phyloP scores from a whole-genome alignment of 148 eudicot species.

The Fagopyrum homotropicum region DNA sequence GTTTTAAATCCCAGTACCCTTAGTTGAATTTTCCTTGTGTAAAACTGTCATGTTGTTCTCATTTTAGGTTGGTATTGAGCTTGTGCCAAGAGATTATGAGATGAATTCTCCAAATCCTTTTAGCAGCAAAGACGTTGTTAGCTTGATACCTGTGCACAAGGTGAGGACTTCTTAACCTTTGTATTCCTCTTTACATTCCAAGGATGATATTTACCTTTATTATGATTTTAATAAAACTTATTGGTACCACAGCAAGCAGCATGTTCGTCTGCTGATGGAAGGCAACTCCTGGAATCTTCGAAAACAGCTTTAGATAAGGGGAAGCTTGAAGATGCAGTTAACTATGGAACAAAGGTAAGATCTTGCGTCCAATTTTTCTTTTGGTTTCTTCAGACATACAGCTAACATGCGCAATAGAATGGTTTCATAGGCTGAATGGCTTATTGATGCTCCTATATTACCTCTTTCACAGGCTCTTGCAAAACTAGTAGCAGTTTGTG shows the following conservation, averaged over 20 bases:
- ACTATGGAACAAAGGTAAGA: conserved; percentile 92
- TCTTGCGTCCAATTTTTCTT: not conserved
- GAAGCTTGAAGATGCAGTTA: conserved; percentile 99
- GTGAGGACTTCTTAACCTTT: conserved; percentile 36
- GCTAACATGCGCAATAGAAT: not conserved
- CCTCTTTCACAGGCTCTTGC: conserved; percentile 73
- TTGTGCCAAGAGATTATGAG: conserved; percentile 93
- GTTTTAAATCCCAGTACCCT: no score
- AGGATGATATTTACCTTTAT: conserved; percentile 6
- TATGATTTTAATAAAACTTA: not conserved
- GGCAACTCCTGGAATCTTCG: conserved; percentile 95
- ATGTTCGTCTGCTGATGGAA: conserved; percentile 98
- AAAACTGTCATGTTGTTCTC: not conserved
- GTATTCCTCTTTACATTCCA: conserved; percentile 6
- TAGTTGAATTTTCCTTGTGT: no score
- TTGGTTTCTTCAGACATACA: not conserved
- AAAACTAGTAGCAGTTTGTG: conserved; percentile 95
- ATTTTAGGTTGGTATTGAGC: conserved; percentile 87
- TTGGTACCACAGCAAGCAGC: conserved; percentile 89
- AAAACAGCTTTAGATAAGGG: conserved; percentile 99
- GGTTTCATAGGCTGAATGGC: not conserved
- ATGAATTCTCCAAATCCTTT: conserved; percentile 88
- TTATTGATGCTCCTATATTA: not conserved
- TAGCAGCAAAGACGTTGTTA: conserved; percentile 62
- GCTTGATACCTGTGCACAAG: conserved; percentile 95